Base-by-base conservation (phyloP, 768 basidiomycete species). In the Mycena rosella region DNA sequence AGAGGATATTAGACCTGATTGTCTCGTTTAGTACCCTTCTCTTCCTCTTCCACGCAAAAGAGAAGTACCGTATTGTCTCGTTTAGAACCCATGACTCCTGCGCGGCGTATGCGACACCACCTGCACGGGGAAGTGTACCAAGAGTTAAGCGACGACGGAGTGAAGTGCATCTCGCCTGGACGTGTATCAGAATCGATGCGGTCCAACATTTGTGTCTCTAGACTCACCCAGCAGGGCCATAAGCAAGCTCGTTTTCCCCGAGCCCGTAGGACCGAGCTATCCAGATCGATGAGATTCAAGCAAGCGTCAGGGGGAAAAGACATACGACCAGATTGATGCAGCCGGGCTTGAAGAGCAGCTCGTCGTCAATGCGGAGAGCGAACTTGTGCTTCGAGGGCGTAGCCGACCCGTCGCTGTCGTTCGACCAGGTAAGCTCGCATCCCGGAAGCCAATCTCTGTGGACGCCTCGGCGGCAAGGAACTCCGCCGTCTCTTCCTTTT, bases 11-110 rank as follows among this genome's bases (percentile, higher is more conserved):
- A 42, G 94, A 91, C 75, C 80, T 83, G 58, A 94, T 92, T n/a
- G n/a, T n/a, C n/a, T n/a, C n/a, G n/a, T n/a, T n/a, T n/a, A n/a
- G n/a, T n/a, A n/a, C n/a, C n/a, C n/a, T n/a, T n/a, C n/a, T n/a
- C n/a, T n/a, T n/a, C n/a, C n/a, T n/a, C n/a, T n/a, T n/a, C n/a
- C n/a, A n/a, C n/a, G n/a, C n/a, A n/a, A n/a, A n/a, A n/a, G n/a
- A n/a, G n/a, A n/a, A n/a, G n/a, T n/a, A n/a, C n/a, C n/a, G n/a
- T n/a, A n/a, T n/a, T 0, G 91, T 93, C 68, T 91, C 91, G 70
- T 94, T 95, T 75, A 91, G 87, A 3, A 95, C 89, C 94, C 94
- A 96, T 2, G 91, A 89, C 74, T 95, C 93, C 75, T 96, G 94
- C 5, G 91, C 91, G 5, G 91, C 91, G 75, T 93, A 95, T 1